Conservation (phyloP, 768 basidiomycete species). For the Mycena polygramma region DNA sequence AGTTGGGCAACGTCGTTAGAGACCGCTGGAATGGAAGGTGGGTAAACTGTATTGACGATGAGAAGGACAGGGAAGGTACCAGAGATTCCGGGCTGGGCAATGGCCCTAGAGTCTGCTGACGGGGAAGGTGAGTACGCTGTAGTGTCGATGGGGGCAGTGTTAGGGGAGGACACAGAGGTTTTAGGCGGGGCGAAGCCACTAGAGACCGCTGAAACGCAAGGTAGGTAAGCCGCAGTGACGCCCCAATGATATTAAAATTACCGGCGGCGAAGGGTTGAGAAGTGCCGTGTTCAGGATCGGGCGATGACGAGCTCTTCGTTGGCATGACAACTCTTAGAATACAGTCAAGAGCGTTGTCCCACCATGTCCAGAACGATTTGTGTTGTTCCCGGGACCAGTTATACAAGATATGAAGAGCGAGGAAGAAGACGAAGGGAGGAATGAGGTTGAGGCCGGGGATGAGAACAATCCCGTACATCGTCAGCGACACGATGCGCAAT, state of each 20-base stretch:
- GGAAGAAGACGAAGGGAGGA: neutral
- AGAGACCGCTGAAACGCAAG: neutral
- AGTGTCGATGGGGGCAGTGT: neutral
- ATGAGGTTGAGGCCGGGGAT: neutral
- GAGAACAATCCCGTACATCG: no score
- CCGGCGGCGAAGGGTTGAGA: neutral
- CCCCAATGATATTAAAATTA: neutral
- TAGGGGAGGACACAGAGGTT: neutral
- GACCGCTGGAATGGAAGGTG: neutral
- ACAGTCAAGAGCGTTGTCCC: neutral
- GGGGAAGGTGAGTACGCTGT: no score
- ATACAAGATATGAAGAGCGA: neutral
- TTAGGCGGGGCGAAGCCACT: neutral
- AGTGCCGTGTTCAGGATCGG: no score
- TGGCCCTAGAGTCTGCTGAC: neutral
- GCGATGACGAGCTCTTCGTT: neutral
- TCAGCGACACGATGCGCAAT: no score
- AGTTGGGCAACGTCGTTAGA: no score
- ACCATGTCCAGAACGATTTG: neutral
- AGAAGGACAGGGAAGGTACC: neutral
- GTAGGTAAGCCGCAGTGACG: neutral
- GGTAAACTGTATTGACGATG: neutral
- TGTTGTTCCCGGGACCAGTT: no score
- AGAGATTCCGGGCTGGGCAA: neutral
- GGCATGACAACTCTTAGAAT: neutral